Evolutionary conservation across 139 green algal species (phyloP), one percentile per base, ranked within the genome.

Genomic region (Chlamydomonas incerta): DNA sequence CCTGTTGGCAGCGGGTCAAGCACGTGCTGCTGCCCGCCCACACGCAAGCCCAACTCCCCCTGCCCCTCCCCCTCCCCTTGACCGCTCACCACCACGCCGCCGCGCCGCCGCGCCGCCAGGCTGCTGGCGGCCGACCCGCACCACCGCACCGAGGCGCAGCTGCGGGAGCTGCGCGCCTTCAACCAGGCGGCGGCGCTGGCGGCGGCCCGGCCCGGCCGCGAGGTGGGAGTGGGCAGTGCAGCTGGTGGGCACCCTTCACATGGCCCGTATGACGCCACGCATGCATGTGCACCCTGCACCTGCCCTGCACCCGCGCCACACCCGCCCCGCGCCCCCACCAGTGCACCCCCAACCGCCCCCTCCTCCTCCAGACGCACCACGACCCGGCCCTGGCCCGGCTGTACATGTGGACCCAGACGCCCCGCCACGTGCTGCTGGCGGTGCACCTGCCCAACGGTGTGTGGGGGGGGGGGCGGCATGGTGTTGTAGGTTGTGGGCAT

Each of bases 401-500:
- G 74, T 97, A 97, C 88, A 94, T 96, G 93, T 98, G 95, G 95
- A 87, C 90, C 0, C 95, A 98, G 74, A 97, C 92, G 2, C 35
- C 77, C 4, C 26, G 33, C 10, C 82, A 79, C 2, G 88, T 97
- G 11, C 93, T 92, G 41, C 24, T 98, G 29, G 93, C 93, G 3
- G 86, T 92, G 34, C 83, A 93, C 68, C 71, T 97, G 21, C 95
- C 95, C 2, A 95, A 93, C 74, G 93, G 93, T 94, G 47, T 63
- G 67, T 41, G 29, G 50, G 68, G 41, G n/a, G n/a, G n/a, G n/a
- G n/a, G n/a, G n/a, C n/a, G n/a, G n/a, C n/a, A n/a, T n/a, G n/a
- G n/a, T n/a, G n/a, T n/a, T n/a, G n/a, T n/a, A n/a, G n/a, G n/a
- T n/a, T n/a, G n/a, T n/a, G n/a, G n/a, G n/a, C n/a, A n/a, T n/a